These are phyloP conservation scores for Phytopythium kandeliae DNA, from an alignment of 352 stramenopile genomes.

Conservation along the genomic window DNA sequence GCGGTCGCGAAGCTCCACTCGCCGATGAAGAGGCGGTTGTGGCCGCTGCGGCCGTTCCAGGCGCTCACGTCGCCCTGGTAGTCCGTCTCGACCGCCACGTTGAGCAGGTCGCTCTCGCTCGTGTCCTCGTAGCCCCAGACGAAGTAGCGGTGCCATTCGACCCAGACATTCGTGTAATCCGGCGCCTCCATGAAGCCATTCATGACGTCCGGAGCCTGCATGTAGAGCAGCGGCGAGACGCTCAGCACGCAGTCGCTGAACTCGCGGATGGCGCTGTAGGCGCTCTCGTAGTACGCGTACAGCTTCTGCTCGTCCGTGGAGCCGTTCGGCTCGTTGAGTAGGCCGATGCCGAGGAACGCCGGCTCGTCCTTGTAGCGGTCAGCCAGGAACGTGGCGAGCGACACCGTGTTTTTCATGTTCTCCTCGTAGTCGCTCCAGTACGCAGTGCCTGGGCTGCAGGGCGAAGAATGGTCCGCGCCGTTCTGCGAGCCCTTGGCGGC, in stretches of 20 bases:
- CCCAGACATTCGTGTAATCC: conserved; percentile 69
- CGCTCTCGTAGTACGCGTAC: conserved; percentile 70
- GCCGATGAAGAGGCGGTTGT: conserved; percentile 42
- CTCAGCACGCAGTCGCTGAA: conserved; percentile 64
- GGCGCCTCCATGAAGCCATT: conserved; percentile 45
- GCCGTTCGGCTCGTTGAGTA: conserved; percentile 69
- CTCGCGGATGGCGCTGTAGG: conserved; percentile 51
- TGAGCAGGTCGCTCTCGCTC: conserved; percentile 42
- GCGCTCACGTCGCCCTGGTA: conserved; percentile 28
- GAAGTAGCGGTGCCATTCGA: conserved; percentile 83
- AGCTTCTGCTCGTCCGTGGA: conserved; percentile 48
- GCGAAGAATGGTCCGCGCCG: conserved; percentile 62
- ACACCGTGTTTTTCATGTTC: conserved; percentile 57
- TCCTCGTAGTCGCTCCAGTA: conserved; percentile 43
- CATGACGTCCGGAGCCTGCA: conserved; percentile 41
- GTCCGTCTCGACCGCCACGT: conserved; percentile 29
- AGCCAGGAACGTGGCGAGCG: conserved; percentile 39
- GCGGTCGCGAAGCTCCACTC: conserved; percentile 42
- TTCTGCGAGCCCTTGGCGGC: conserved; percentile 74
- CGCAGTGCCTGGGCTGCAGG: conserved; percentile 28
- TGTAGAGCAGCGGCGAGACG: conserved; percentile 42
- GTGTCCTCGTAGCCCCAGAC: conserved; percentile 71
- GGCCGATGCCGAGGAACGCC: conserved; percentile 67
- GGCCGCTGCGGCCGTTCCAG: conserved; percentile 31
- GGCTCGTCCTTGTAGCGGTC: conserved; percentile 58